Evolutionary conservation across 2,329 filamentous ascomycete species (phyloP).

Genomic region (Verticillium tricorpus): DNA sequence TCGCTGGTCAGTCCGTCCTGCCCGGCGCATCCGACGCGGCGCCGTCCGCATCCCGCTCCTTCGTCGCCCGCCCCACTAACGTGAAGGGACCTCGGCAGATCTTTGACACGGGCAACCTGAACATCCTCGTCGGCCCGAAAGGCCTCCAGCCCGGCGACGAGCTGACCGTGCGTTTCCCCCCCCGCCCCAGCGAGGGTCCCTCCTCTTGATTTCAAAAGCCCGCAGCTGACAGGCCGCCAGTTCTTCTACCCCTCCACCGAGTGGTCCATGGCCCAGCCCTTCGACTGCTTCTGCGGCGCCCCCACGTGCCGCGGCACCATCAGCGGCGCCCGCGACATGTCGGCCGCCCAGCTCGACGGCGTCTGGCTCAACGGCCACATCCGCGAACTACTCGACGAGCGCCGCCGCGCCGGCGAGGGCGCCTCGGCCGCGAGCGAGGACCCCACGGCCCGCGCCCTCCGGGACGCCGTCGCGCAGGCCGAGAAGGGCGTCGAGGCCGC

Average conservation of each 20-base stretch:
- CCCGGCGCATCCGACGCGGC: neutral
- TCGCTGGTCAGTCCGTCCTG: constrained; percentile 47
- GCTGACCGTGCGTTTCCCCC: constrained; percentile 40
- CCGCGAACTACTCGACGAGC: constrained; percentile 46
- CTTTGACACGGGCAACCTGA: constrained; percentile 54
- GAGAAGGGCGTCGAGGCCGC: constrained; percentile 43
- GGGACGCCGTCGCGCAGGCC: constrained; percentile 37
- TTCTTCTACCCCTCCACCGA: constrained; percentile 77
- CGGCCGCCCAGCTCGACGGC: constrained; percentile 45
- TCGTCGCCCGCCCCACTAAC: neutral
- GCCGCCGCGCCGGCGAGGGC: constrained; percentile 11
- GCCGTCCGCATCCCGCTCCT: neutral
- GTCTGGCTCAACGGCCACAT: constrained; percentile 62
- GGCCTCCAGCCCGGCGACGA: constrained; percentile 53
- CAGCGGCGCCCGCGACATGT: constrained; percentile 58
- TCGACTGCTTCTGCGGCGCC: constrained; percentile 59
- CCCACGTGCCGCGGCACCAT: constrained; percentile 57
- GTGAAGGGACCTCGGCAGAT: constrained; percentile 33
- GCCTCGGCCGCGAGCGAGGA: constrained; percentile 22
- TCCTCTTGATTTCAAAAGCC: neutral
- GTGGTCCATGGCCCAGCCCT: constrained; percentile 70
- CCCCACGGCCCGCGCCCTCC: constrained; percentile 35
- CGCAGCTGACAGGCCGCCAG: constrained; percentile 17
- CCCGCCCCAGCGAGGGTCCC: neutral
- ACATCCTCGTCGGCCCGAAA: constrained; percentile 53